phyloP scores from a whole-genome alignment of 129 eudicot genomes.

The Escallonia rubra region DNA sequence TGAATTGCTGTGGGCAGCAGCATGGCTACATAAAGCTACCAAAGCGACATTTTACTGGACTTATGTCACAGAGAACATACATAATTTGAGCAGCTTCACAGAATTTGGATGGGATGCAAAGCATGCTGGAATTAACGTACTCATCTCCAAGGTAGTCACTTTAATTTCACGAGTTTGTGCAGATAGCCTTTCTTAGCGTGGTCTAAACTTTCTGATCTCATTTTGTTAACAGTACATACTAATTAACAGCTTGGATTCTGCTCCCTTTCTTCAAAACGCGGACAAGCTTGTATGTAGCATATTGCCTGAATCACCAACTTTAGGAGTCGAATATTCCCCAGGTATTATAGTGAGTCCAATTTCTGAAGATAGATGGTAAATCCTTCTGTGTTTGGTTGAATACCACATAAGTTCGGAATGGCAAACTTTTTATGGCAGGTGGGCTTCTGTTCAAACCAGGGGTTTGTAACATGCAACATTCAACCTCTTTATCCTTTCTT shows the following conservation, averaged over 20 bases:
- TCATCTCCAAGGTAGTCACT: conserved; percentile 23
- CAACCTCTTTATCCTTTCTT: conserved; percentile 25
- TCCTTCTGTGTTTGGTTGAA: too few species aligned
- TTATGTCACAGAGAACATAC: conserved; percentile 6
- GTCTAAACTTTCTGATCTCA: background rate
- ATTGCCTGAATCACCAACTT: conserved; percentile 27
- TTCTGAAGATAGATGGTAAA: background rate
- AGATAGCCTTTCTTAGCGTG: too few species aligned
- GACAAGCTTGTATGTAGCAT: conserved; percentile 23
- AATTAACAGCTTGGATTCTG: conserved; percentile 1
- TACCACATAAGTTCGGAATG: too few species aligned
- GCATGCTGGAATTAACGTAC: conserved; percentile 29
- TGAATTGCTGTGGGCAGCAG: conserved; percentile 43
- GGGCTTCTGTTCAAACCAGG: conserved; percentile 25
- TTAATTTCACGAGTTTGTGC: too few species aligned
- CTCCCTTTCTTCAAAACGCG: conserved; percentile 19
- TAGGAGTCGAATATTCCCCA: conserved; percentile 9
- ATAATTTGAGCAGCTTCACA: background rate
- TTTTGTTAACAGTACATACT: conserved; percentile 7
- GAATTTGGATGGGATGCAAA: conserved; percentile 46
- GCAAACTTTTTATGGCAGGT: conserved; percentile 6
- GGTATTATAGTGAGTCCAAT: conserved; percentile 1
- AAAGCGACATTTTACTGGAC: conserved; percentile 2
- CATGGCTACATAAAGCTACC: conserved; percentile 37
- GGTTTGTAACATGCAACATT: conserved; percentile 13